Evolutionary conservation across 257 asterid genomes (phyloP).

Genomic region (Craterostigma plantagineum): DNA sequence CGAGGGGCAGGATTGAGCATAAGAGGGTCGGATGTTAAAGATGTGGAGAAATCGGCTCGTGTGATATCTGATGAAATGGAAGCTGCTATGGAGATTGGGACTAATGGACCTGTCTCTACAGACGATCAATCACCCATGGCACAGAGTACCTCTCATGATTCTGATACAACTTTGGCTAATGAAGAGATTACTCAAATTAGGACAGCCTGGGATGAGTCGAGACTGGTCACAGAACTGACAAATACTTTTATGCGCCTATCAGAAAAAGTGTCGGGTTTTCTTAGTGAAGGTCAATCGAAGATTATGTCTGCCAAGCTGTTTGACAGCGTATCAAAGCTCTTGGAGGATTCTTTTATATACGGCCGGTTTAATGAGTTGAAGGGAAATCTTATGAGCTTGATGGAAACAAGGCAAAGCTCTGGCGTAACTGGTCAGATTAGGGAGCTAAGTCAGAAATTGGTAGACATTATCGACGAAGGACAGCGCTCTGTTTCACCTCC

Average conservation of each 20-base stretch:
- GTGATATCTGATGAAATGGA: slow-evolving; percentile 44
- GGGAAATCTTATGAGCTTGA: slow-evolving; percentile 35
- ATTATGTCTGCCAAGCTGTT: too few relatives aligned
- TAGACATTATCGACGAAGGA: too few relatives aligned
- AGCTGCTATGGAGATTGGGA: slow-evolving; percentile 32
- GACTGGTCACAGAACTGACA: slow-evolving; percentile 19
- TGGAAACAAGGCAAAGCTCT: slow-evolving; percentile 60
- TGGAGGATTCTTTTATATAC: slow-evolving; percentile 10
- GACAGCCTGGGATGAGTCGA: slow-evolving; percentile 64
- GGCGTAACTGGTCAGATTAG: slow-evolving; percentile 35
- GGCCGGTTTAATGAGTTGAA: slow-evolving; percentile 53
- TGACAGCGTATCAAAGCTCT: too few relatives aligned
- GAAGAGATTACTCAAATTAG: slow-evolving; percentile 7
- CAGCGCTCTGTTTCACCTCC: slow-evolving; percentile 63
- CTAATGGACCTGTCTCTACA: slow-evolving; percentile 15
- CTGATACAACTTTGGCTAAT: too few relatives aligned
- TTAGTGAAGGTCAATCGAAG: too few relatives aligned
- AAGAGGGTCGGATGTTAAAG: slow-evolving; percentile 31
- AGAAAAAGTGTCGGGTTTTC: too few relatives aligned
- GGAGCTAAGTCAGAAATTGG: too few relatives aligned
- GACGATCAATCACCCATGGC: too few relatives aligned
- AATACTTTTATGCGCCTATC: too few relatives aligned
- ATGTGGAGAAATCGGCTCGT: slow-evolving; percentile 48
- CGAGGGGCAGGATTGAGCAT: slow-evolving; percentile 94
- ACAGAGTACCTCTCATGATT: too few relatives aligned